Conservation (phyloP, 1,139 yeast genomes). For the Yamadazyma epiphylla region DNA sequence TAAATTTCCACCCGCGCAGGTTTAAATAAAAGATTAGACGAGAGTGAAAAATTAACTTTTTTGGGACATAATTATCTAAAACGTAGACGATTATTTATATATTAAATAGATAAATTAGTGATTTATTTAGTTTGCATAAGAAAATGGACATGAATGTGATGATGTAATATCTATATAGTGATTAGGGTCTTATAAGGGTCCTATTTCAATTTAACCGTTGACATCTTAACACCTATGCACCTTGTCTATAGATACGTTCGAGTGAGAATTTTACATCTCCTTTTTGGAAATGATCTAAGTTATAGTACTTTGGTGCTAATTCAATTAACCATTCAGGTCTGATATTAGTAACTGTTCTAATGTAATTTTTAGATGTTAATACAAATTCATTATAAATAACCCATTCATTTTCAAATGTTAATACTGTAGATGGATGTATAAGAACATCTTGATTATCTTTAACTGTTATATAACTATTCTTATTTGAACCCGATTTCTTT, state of each 20-base stretch:
- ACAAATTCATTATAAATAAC: slow-evolving; percentile 94
- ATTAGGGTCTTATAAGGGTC: no score
- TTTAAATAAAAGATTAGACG: slow-evolving; percentile 6
- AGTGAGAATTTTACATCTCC: slow-evolving; percentile 83
- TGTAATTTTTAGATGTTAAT: slow-evolving; percentile 86
- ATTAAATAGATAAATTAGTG: no score
- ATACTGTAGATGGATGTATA: slow-evolving; percentile 88
- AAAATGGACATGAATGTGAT: no score
- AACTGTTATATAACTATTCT: slow-evolving; percentile 71
- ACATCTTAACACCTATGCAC: background rate
- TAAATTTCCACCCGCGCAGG: slow-evolving; percentile 2
- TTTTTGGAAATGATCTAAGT: slow-evolving; percentile 67
- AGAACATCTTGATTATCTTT: slow-evolving; percentile 95
- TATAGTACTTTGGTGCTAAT: slow-evolving; percentile 81
- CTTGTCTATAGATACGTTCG: slow-evolving; percentile 40
- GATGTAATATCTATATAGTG: no score
- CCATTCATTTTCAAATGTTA: slow-evolving; percentile 87
- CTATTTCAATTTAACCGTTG: background rate
- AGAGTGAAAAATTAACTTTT: slow-evolving; percentile 4
- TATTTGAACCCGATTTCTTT: slow-evolving; percentile 66
- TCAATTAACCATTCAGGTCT: slow-evolving; percentile 91
- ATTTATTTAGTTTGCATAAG: no score
- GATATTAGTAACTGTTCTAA: slow-evolving; percentile 89
- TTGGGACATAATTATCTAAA: slow-evolving; percentile 6
- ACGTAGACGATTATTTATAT: no score